Evolutionary conservation across 148 eudicot species (phyloP), one percentile per base, ranked within the genome.

Genomic region (Chenopodium berlandieri): DNA sequence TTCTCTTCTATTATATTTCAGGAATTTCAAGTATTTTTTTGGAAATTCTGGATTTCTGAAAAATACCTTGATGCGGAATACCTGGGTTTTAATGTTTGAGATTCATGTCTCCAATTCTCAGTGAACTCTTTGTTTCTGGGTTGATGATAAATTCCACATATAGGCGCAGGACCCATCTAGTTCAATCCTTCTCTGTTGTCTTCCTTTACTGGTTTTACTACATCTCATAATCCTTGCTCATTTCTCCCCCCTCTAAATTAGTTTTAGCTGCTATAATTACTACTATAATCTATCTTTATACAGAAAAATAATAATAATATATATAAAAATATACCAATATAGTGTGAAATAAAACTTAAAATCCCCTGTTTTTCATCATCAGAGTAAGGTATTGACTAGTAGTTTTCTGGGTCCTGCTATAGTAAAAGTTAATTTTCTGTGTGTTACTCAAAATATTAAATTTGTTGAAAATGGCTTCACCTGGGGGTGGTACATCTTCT

Each of bases 161-260:
- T 56, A 82, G 90, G 88, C 94, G 94, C 84, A 89, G 97, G 88
- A 92, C 98, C 81, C 98, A 94, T 80, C 86, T 94, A 58, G 98
- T 92, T 88, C 98, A 94, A 89, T 94, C 98, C 30, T 92, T 94
- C 90, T 94, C 98, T 5, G 98, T 94, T 75, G 97, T 94, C 76
- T 94, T 94, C 85, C 98, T 94, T 83, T 91, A 94, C 92, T 94
- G 96, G 96, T 89, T 94, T 68, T 94, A 94, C 83, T 92, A 70
- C 86, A 89, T 94, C 80, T 94, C 98, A 90, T 94, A 86, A 87
- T 84, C 77, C 31, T 10, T 5, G 58, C 47, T 27, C 31, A 19
- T 31, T 11, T 46, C 12, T 16, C 2, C 31, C 60, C 44, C 27
- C 64, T 48, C 52, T 77, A 73, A 47, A 64, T 22, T 73, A 77